Evolutionary conservation across 2,329 filamentous ascomycete genomes (phyloP).

Genomic region (Parastagonospora nodorum): DNA sequence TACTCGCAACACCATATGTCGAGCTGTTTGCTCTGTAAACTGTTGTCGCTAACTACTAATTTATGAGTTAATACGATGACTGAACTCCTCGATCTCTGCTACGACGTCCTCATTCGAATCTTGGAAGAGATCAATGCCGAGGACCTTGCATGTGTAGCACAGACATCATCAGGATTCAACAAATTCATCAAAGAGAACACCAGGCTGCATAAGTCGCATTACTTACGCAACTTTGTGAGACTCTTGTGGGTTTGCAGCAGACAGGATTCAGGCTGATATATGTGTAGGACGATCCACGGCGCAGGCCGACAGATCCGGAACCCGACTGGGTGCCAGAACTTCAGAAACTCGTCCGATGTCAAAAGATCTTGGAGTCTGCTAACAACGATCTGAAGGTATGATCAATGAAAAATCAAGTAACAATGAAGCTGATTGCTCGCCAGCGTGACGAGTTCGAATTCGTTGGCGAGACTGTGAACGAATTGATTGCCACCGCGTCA

Average conservation of each 20-base stretch:
- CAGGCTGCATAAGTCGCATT: constrained; percentile 66
- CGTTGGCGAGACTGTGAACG: constrained; percentile 49
- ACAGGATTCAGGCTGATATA: constrained; percentile 6
- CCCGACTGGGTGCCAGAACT: constrained; percentile 39
- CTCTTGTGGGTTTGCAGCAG: background rate
- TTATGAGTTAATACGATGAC: constrained; percentile 14
- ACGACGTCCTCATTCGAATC: constrained; percentile 43
- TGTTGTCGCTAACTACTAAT: too few relatives aligned
- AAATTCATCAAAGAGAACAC: constrained; percentile 62
- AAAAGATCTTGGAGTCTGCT: constrained; percentile 54
- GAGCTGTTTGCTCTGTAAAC: too few relatives aligned
- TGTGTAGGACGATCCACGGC: constrained; percentile 49
- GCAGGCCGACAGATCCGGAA: constrained; percentile 28
- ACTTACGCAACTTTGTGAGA: constrained; percentile 61
- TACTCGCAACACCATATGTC: too few relatives aligned
- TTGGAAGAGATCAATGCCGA: constrained; percentile 38
- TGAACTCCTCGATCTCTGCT: constrained; percentile 43
- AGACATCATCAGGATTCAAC: constrained; percentile 50
- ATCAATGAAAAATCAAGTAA: background rate
- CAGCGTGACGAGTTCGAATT: constrained; percentile 43
- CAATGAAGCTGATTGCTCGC: background rate
- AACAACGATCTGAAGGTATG: constrained; percentile 48
- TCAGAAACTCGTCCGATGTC: constrained; percentile 34
- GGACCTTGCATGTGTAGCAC: constrained; percentile 38
- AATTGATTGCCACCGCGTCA: constrained; percentile 38